Evolutionary conservation across 2,329 filamentous ascomycete species (phyloP), one percentile per base, ranked within the genome.

Genomic region (Fusarium sp.): DNA sequence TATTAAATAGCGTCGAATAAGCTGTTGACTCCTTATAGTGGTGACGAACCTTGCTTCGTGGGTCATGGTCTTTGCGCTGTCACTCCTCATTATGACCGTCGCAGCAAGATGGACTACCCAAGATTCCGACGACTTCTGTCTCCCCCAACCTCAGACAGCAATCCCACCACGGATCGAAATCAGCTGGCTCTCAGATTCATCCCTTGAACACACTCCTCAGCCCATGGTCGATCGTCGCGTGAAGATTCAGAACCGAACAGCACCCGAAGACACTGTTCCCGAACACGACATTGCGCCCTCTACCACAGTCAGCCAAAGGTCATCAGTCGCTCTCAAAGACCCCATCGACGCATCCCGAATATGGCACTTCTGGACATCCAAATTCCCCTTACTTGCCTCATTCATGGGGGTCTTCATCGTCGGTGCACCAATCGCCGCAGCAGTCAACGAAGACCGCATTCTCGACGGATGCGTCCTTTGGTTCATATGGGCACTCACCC

Each of bases 401-500:
- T 70, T 83, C 44, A 30, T 78, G 9, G 63, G 75, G 11, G 76
- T 82, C 12, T 69, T 82, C 5, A 32, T 76, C 1, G 34, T 85
- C 10, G 84, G 84, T 3, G 63, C 84, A 0, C 85, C 85, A 0
- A 61, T 86, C 1, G 80, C 83, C 1, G 69, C 75, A 4, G 42
- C 60, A 0, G 67, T 70, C 0, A 60, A 74, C 3, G 79, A 81
- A 53, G 79, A 82, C 24, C 77, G 81, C 1, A 72, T 81, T 3
- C 78, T 88, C 6, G 82, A 88, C 40, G 82, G 82, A 1, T 82
- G 81, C 25, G 77, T 83, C 14, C 76, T 88, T 6, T 82, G 85
- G 72, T 82, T 84, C 41, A 67, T 84, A 44, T 89, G 87, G 87
- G 79, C 83, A 13, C 73, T 77, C 18, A 79, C 80, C 7, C 78